Evolutionary conservation across 2,329 filamentous ascomycete species (phyloP).

Genomic region (Penicillium decumbens): DNA sequence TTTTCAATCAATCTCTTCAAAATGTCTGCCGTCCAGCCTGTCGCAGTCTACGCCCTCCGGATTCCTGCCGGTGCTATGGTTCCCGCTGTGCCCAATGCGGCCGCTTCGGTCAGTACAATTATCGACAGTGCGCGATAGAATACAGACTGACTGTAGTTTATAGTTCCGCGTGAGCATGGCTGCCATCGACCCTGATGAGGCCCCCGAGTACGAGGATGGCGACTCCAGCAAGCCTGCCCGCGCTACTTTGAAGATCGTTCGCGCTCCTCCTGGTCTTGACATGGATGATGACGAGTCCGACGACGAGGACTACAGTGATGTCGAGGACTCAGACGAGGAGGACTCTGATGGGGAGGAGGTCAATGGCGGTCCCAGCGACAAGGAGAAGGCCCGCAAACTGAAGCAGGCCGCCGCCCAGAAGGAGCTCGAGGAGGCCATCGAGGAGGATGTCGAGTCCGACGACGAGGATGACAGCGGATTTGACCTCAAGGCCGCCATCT

Average conservation of each 20-base stretch:
- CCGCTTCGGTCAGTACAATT: constrained; percentile 67
- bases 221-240: constrained; percentile 62
- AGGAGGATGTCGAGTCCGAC: constrained; percentile 54
- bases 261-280: constrained; percentile 58
- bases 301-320: constrained; percentile 46
- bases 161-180: constrained; percentile 99
- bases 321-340: constrained; percentile 43
- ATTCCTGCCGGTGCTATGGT: constrained; percentile 81
- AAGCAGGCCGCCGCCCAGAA: constrained; percentile 70
- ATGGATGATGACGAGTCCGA: constrained; percentile 50
- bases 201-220: constrained; percentile 61
- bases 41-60: constrained; percentile 87
- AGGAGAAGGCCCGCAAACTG: constrained; percentile 81
- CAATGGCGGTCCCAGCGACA: constrained; percentile 89
- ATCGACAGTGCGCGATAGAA: neutral
- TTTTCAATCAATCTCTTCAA: constrained; percentile 16
- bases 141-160: constrained; percentile 5
- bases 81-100: constrained; percentile 71
- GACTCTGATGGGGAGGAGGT: constrained; percentile 65
- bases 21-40: constrained; percentile 52
- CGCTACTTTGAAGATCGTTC: constrained; percentile 87
- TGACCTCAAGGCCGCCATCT: constrained; percentile 46
- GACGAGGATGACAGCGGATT: constrained; percentile 61
- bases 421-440: constrained; percentile 66
- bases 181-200: constrained; percentile 83